Percentiles rank a stretch among this genome's conserved stretches.
phyloP scores from a whole-genome alignment of 139 green algal species.

The Edaphochlamys debaryana region DNA sequence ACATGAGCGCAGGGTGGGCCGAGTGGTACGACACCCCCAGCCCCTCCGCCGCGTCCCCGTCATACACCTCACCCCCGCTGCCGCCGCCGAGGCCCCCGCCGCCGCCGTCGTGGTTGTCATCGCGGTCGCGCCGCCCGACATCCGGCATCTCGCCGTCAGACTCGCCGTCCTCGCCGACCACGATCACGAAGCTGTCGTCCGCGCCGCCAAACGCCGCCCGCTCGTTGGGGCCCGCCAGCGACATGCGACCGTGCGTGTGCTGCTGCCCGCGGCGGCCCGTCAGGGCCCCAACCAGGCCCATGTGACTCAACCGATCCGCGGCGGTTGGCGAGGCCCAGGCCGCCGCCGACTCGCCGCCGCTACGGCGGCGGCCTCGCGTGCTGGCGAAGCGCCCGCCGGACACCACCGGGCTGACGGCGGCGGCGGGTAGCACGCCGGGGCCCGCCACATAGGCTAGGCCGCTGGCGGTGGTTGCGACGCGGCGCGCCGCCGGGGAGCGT shows the following conservation, averaged over 20 bases:
- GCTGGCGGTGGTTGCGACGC: not conserved
- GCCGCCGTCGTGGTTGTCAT: no score
- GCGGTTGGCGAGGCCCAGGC: not conserved
- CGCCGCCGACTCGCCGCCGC: not conserved
- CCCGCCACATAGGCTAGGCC: not conserved
- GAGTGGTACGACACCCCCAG: no score
- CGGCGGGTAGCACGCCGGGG: no score
- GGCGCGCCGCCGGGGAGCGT: no score
- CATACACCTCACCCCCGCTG: no score
- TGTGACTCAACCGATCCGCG: not conserved
- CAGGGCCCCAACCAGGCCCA: not conserved
- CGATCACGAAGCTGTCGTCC: slow-evolving; percentile 26
- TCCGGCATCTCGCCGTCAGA: not conserved
- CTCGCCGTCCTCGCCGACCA: slow-evolving; percentile 8
- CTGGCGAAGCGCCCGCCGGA: not conserved
- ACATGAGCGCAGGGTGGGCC: no score
- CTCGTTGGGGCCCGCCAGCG: not conserved
- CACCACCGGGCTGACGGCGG: not conserved
- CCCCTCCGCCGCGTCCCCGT: no score
- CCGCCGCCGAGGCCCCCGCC: no score
- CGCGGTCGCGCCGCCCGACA: no score
- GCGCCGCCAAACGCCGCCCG: not conserved
- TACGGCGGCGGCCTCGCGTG: not conserved
- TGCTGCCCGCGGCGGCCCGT: not conserved
- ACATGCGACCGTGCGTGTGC: not conserved